Percentiles rank a stretch among this genome's conserved stretches.
Conservation (phyloP, 2,329 filamentous ascomycete genomes). For the Nigrospora sphaerica region DNA sequence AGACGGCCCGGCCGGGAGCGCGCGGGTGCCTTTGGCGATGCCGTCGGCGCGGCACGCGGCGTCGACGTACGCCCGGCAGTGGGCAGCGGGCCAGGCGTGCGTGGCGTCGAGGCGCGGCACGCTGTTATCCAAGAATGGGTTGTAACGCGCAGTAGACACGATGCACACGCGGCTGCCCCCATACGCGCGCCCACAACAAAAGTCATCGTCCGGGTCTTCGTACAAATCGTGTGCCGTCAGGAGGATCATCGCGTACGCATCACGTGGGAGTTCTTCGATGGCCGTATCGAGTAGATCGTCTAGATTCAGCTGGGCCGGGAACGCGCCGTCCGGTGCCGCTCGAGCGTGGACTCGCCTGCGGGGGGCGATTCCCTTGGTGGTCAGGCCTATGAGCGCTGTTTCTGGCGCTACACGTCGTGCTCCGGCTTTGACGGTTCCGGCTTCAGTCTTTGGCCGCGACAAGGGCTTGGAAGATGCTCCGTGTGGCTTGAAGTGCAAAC, state of each 20-base stretch:
- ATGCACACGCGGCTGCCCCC: conserved; percentile 56
- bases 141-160: conserved; percentile 55
- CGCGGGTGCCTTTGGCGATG: conserved; percentile 9
- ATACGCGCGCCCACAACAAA: conserved; percentile 60
- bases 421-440: too few species aligned
- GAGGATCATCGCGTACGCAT: conserved; percentile 53
- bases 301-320: conserved; percentile 48
- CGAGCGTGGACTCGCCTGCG: conserved; percentile 45
- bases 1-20: not conserved
- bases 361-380: conserved; percentile 12
- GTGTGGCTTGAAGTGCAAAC: conserved; percentile 42
- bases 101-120: conserved; percentile 26
- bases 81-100: conserved; percentile 60
- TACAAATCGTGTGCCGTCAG: conserved; percentile 57
- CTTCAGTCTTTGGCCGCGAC: conserved; percentile 7
- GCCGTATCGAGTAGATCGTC: conserved; percentile 53
- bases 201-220: conserved; percentile 59
- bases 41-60: conserved; percentile 20
- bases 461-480: conserved; percentile 42
- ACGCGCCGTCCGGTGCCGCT: conserved; percentile 35
- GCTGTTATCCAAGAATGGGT: conserved; percentile 38
- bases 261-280: conserved; percentile 42
- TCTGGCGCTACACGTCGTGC: conserved; percentile 1
- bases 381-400: conserved; percentile 33
- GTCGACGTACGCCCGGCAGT: conserved; percentile 47